Percentiles rank a stretch among this genome's conserved stretches.
Evolutionary conservation across 1,284 basidiomycete genomes (phyloP).

Genomic region (Ganoderma lingzhi): DNA sequence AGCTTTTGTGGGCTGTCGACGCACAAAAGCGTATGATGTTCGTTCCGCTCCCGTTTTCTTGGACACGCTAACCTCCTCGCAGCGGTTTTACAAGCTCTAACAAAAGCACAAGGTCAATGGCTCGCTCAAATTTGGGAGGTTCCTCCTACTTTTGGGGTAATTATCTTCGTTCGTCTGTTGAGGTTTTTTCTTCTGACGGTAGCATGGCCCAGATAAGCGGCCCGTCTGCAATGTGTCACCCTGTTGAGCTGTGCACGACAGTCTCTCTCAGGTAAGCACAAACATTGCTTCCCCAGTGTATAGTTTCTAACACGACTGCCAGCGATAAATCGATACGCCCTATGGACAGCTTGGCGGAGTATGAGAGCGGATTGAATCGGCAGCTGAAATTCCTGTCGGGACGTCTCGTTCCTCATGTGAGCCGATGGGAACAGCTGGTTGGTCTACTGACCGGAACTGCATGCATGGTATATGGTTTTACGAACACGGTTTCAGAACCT

Average conservation of each 20-base stretch:
- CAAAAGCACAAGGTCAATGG: slow-evolving; percentile 55
- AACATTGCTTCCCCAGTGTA: not conserved
- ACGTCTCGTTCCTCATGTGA: slow-evolving; percentile 11
- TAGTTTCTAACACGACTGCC: slow-evolving; percentile 7
- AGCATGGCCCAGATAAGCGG: slow-evolving; percentile 29
- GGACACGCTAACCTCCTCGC: slow-evolving; percentile 5
- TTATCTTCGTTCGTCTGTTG: not conserved
- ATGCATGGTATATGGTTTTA: slow-evolving; percentile 28
- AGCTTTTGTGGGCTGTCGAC: slow-evolving; percentile 59
- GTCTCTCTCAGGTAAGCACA: slow-evolving; percentile 38
- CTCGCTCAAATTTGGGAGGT: slow-evolving; percentile 56
- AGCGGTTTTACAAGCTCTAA: slow-evolving; percentile 46
- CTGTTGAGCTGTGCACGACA: slow-evolving; percentile 37
- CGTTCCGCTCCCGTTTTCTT: slow-evolving; percentile 6
- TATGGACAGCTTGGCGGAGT: slow-evolving; percentile 29
- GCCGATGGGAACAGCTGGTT: slow-evolving; percentile 27
- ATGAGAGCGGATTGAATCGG: slow-evolving; percentile 33
- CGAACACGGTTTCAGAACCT: not conserved
- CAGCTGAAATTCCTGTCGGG: slow-evolving; percentile 28
- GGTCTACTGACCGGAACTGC: slow-evolving; percentile 26
- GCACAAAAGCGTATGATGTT: slow-evolving; percentile 45
- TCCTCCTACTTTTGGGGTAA: slow-evolving; percentile 26
- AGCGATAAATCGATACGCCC: slow-evolving; percentile 37
- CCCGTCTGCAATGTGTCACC: slow-evolving; percentile 39
- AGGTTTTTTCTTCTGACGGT: not conserved